These are phyloP conservation scores for Castanea mollissima DNA, from an alignment of 306 rosid genomes.

Conservation along the genomic window DNA sequence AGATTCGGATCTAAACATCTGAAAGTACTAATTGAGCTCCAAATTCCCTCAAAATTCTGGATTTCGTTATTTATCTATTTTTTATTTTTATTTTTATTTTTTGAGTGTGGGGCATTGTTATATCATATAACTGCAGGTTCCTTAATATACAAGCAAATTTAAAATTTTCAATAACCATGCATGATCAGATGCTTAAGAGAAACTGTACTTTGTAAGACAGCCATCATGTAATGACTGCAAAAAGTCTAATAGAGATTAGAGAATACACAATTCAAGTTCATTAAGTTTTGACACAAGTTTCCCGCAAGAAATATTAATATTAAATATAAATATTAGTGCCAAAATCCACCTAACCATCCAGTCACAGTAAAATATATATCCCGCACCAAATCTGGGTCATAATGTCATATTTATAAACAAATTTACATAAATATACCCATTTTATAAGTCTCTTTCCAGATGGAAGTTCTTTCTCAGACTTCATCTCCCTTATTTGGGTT, in stretches of 20 bases:
- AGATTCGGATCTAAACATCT: no score
- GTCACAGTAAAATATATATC: slow-evolving; percentile 13
- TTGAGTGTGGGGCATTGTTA: no score
- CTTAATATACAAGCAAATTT: neutral
- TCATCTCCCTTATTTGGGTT: slow-evolving; percentile 31
- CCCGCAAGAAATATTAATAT: slow-evolving; percentile 7
- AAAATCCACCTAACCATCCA: slow-evolving; percentile 12
- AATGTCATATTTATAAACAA: slow-evolving; percentile 13
- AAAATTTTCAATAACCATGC: neutral
- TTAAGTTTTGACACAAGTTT: slow-evolving; percentile 6
- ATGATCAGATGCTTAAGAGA: neutral
- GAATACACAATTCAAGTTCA: neutral
- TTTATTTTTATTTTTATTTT: no score
- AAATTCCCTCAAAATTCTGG: no score
- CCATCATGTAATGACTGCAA: neutral
- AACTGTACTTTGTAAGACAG: neutral
- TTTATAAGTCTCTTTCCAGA: slow-evolving; percentile 22
- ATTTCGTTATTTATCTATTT: no score
- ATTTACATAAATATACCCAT: slow-evolving; percentile 19
- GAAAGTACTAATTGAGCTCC: no score
- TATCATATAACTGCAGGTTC: no score
- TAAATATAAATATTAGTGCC: slow-evolving; percentile 21
- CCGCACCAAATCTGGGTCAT: slow-evolving; percentile 5
- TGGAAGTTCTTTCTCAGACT: slow-evolving; percentile 25
- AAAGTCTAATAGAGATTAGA: neutral